A percentile compares a stretch with the other conserved stretches of the same genome.
phyloP scores from a whole-genome alignment of 2,329 filamentous ascomycete genomes.

The Xylariaceae sp. region DNA sequence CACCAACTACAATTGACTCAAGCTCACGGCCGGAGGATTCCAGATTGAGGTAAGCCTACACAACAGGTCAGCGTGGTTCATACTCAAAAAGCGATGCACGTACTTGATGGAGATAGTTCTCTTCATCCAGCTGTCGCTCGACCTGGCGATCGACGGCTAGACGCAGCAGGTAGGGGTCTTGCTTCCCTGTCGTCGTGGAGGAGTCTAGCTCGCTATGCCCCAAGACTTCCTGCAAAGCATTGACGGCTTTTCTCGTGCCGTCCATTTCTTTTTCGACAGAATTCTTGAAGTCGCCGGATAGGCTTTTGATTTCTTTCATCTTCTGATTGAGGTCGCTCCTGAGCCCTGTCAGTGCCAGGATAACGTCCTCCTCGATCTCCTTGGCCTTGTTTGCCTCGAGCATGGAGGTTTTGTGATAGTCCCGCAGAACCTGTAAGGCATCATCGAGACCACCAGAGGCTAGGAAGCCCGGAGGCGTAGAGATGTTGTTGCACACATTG shows the following conservation, averaged over 20 bases:
- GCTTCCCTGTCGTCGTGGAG: constrained; percentile 71
- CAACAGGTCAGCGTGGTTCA: constrained; percentile 16
- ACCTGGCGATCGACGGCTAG: constrained; percentile 85
- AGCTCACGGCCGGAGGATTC: constrained; percentile 92
- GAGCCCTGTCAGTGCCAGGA: constrained; percentile 78
- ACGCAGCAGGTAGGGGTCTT: constrained; percentile 85
- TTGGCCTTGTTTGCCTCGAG: constrained; percentile 80
- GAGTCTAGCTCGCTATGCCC: constrained; percentile 76
- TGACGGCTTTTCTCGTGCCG: constrained; percentile 71
- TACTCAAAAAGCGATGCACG: constrained; percentile 29
- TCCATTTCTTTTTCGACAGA: constrained; percentile 95
- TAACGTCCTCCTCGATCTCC: constrained; percentile 88
- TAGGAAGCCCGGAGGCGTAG: constrained; percentile 71
- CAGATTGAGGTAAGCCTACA: constrained; percentile 84
- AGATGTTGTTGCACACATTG: constrained; percentile 77
- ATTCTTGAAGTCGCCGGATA: constrained; percentile 95
- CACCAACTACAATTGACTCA: constrained; percentile 92
- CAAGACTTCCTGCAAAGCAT: constrained; percentile 75
- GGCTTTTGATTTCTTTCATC: constrained; percentile 95
- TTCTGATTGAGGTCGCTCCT: constrained; percentile 89
- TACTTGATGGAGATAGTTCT: constrained; percentile 93
- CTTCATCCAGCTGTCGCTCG: constrained; percentile 89
- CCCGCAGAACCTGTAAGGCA: constrained; percentile 73
- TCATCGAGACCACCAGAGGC: constrained; percentile 81
- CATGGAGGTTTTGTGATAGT: constrained; percentile 78